phyloP scores from a whole-genome alignment of 768 basidiomycete species.

The Macrolepiota fuliginosa region DNA sequence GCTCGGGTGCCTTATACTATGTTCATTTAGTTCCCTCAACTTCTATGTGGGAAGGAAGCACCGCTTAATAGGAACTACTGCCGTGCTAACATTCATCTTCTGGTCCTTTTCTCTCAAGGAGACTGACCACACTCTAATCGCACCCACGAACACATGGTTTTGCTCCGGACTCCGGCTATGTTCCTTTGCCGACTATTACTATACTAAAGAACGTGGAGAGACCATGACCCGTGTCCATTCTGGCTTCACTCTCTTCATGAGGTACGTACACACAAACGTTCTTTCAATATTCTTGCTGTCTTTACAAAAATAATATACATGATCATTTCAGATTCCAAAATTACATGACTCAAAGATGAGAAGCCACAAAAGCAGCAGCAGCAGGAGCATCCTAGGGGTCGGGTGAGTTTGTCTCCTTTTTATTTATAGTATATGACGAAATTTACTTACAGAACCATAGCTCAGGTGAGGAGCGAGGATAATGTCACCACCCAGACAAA shows the following conservation, averaged over 20 bases:
- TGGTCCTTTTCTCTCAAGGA: not conserved
- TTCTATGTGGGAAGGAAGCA: not conserved
- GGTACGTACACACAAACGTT: no score
- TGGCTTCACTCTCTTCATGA: no score
- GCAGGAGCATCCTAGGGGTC: not conserved
- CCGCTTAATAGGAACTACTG: not conserved
- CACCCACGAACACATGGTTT: no score
- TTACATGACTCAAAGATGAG: constrained; percentile 1
- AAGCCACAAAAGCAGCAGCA: constrained; percentile 7
- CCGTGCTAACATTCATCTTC: not conserved
- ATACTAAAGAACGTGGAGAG: no score
- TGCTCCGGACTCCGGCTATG: no score
- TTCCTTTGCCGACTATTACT: no score
- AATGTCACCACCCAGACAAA: constrained; percentile 26
- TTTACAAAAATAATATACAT: not conserved
- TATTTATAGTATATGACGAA: not conserved
- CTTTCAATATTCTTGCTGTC: no score
- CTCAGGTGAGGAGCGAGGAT: constrained; percentile 24
- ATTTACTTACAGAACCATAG: constrained; percentile 19
- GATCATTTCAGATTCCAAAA: not conserved
- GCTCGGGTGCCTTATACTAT: not conserved
- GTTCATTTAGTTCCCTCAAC: not conserved
- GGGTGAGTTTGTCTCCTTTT: not conserved
- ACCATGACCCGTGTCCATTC: no score
- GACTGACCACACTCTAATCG: not conserved